Evolutionary conservation across 805 yeast genomes (phyloP).

Genomic region (Sungouiella blattae): DNA sequence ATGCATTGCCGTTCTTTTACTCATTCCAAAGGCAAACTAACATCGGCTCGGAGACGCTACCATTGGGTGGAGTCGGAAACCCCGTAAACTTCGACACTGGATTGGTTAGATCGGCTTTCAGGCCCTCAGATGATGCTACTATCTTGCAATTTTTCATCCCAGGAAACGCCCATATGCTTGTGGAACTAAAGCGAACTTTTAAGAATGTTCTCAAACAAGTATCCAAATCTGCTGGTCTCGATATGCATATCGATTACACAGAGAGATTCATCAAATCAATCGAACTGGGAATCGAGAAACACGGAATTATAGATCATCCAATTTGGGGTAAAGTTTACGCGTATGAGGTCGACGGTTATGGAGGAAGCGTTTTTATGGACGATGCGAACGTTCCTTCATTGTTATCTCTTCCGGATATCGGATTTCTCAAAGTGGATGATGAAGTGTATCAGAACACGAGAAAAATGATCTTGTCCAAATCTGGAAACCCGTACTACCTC

Average conservation of each 20-base stretch:
- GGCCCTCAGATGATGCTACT: constrained; percentile 88
- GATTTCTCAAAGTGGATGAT: constrained; percentile 51
- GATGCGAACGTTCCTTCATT: constrained; percentile 89
- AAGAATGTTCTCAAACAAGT: constrained; percentile 17
- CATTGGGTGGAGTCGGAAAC: constrained; percentile 76
- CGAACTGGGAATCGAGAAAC: constrained; percentile 52
- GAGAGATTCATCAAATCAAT: constrained; percentile 41
- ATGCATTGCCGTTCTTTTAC: constrained; percentile 49
- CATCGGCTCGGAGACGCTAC: constrained; percentile 76
- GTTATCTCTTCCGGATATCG: constrained; percentile 75
- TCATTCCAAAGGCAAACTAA: constrained; percentile 71
- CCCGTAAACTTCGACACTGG: constrained; percentile 75
- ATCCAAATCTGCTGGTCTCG: constrained; percentile 13
- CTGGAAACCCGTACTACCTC: constrained; percentile 77
- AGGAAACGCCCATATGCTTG: constrained; percentile 73
- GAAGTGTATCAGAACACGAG: constrained; percentile 74
- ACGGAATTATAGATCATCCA: constrained; percentile 68
- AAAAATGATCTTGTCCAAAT: constrained; percentile 61
- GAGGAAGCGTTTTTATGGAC: constrained; percentile 72
- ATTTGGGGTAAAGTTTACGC: constrained; percentile 76
- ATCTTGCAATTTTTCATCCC: constrained; percentile 80
- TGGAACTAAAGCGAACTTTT: constrained; percentile 49
- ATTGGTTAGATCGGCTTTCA: constrained; percentile 72
- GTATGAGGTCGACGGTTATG: constrained; percentile 86
- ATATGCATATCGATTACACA: constrained; percentile 20